Evolutionary conservation across 768 basidiomycete genomes (phyloP).

Genomic region (Mycena albidolilacea): DNA sequence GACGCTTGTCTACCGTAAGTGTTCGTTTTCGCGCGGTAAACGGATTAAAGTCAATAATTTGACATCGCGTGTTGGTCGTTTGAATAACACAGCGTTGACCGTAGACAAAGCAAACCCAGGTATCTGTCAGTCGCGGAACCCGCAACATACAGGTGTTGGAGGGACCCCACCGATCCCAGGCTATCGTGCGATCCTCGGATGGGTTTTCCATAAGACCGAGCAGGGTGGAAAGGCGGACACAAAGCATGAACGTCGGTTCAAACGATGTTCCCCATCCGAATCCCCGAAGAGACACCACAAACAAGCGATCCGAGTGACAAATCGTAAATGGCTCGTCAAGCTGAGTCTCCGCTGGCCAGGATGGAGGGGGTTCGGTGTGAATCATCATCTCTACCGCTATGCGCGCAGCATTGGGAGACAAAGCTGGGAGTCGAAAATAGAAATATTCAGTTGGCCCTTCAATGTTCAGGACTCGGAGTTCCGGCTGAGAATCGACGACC

Average conservation of each 20-base stretch:
- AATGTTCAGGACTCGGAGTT: conserved; percentile 27
- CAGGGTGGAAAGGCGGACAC: conserved; percentile 50
- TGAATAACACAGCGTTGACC: conserved; percentile 51
- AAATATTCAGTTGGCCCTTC: conserved; percentile 34
- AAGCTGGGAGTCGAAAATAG: conserved; percentile 44
- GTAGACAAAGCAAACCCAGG: conserved; percentile 54
- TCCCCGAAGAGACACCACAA: conserved; percentile 45
- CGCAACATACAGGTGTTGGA: conserved; percentile 46
- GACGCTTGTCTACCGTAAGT: conserved; percentile 23
- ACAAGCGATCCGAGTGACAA: conserved; percentile 49
- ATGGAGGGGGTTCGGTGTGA: conserved; percentile 51
- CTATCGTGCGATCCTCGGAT: conserved; percentile 27
- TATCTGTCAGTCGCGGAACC: conserved; percentile 44
- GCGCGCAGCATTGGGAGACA: conserved; percentile 14
- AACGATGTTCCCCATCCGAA: not conserved
- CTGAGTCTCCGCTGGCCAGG: conserved; percentile 41
- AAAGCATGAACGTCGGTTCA: conserved; percentile 41
- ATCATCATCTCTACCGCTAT: conserved; percentile 42
- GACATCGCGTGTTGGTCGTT: conserved; percentile 39
- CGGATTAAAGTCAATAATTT: conserved; percentile 52
- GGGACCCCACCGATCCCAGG: conserved; percentile 53
- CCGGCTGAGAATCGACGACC: not conserved
- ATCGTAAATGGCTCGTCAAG: conserved; percentile 27
- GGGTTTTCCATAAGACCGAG: conserved; percentile 44
- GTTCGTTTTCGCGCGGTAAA: conserved; percentile 44